A percentile compares a stretch with the other conserved stretches of the same genome.
Evolutionary conservation across 371 early-diverging fungal genomes (phyloP).

Genomic region (Mortierella polycephala): DNA sequence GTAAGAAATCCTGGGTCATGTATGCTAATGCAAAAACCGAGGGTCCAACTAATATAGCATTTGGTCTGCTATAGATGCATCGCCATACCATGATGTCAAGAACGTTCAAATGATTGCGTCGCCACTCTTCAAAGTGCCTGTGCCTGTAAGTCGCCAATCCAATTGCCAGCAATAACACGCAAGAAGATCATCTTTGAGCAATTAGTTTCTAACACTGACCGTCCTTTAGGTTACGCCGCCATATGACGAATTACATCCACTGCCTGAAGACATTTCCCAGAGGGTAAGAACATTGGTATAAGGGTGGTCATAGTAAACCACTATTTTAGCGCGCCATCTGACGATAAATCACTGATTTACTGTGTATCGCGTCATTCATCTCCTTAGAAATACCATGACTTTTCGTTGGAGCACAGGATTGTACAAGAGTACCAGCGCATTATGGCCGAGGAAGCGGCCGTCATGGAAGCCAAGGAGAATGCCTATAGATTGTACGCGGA

Average conservation of each 20-base stretch:
- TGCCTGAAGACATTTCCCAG: slow-evolving; percentile 36
- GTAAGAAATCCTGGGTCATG: slow-evolving; percentile 14
- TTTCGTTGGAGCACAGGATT: slow-evolving; percentile 46
- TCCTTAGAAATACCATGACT: slow-evolving; percentile 38
- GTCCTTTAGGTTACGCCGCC: slow-evolving; percentile 42
- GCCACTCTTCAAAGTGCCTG: slow-evolving; percentile 40
- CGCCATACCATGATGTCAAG: slow-evolving; percentile 51
- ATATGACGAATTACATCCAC: slow-evolving; percentile 27
- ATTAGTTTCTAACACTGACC: neutral
- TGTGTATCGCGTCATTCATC: neutral
- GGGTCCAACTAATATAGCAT: neutral
- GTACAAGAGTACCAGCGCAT: slow-evolving; percentile 48
- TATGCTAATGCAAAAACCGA: neutral
- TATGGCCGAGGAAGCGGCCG: slow-evolving; percentile 37
- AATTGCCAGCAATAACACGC: neutral
- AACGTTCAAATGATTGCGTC: slow-evolving; percentile 50
- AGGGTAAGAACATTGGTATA: slow-evolving; percentile 11
- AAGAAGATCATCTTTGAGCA: neutral
- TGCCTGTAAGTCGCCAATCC: slow-evolving; percentile 16
- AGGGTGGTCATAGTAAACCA: no score
- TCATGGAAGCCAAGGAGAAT: slow-evolving; percentile 33
- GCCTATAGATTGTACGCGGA: slow-evolving; percentile 38
- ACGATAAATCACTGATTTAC: no score
- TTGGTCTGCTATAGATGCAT: slow-evolving; percentile 26
- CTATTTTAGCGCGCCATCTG: no score